Base-by-base conservation (phyloP, 768 basidiomycete species). In the Trametes gibbosa region DNA sequence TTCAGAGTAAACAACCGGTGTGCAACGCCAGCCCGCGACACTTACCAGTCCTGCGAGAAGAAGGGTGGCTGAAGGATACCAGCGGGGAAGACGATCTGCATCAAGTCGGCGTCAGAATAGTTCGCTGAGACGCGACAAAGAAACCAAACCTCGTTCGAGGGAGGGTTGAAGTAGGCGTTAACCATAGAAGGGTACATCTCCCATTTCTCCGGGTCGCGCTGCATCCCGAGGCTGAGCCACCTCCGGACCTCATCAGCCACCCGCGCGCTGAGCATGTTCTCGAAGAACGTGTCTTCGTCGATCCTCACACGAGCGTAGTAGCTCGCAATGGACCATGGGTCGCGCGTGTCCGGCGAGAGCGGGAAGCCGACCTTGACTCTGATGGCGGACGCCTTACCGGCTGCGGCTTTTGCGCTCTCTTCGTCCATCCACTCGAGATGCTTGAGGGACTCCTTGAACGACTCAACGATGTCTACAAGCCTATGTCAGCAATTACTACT, bases 351-450 rank as follows among this genome's bases (percentile, higher is more conserved):
- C 1, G 97, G 97, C 2, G 85, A 92, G 12, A 87, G 68, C 0
- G 97, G 96, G 74, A 87, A 98, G 57, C 97, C 97, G 61, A 99
- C 90, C 79, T 98, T 96, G 71, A 93, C 82, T 27, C 86, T 84
- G 61, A 95, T 87, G 0, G 85, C 84, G 68, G 89, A 81, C 14
- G 92, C 92, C 81, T 98, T 98, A 68, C 87, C 83, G 14, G 86
- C 84, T 5, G 97, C 97, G 56, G 86, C 92, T 40, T 77, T 76
- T 12, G 91, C 86, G 2, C 92, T 92, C 63, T 84, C 74, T 47
- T 85, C 73, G 69, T 98, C 97, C 89, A 99, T 93, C 97, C 97
- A 99, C 19, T 86, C 81, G 50, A 97, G 80, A 52, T 82, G 70
- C 4, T 79, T 72, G 19, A 99, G 76, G 4, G 92, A 91, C 17